Evolutionary conservation across 768 basidiomycete species (phyloP), one percentile per base, ranked within the genome.

Genomic region (Lactarius sp.): DNA sequence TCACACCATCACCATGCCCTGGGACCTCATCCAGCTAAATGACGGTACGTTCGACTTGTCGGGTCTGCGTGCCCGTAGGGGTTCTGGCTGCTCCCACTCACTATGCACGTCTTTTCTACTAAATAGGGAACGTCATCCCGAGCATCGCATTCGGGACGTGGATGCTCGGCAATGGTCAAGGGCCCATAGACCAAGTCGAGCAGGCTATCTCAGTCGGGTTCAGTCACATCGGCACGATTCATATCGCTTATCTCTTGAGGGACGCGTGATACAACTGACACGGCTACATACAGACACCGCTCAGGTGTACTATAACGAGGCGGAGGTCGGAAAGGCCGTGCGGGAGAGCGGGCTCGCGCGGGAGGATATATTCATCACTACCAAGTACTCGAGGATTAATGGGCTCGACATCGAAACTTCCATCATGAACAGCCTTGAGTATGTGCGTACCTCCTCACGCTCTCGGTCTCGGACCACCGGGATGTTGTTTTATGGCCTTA

Each of bases 111-210:
- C 34, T 56, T 27, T 16, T 44, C 42, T 52, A n/a, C 12, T 50
- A 12, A 41, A 27, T 59, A 85, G 82, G 83, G 6, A 72, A 77
- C 55, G 69, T 62, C 33, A 77, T 75, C 74, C 85, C 71, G 76
- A 77, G 63, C 78, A 71, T 88, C 51, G 85, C 79, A 65, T 85
- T 84, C 69, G 87, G 85, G 36, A 87, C 86, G 3, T 86, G 85
- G 83, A 83, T 77, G 47, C 66, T 84, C n/a, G 84, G 84, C 1
- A 81, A 82, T 44, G 85, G 85, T 0, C 78, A 82, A 62, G 75
- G 73, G 31, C 71, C 81, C 6, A 77, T 78, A 22, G 77, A 80
- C 69, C 79, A 81, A 67, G 83, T 88, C 33, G 83, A 83, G 67
- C 83, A 85, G 69, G 86, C 85, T 2, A 73, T 88, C 52, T 79